These are phyloP conservation scores for Theileria equi DNA, from an alignment of 169 alveolate genomes.

Conservation along the genomic window DNA sequence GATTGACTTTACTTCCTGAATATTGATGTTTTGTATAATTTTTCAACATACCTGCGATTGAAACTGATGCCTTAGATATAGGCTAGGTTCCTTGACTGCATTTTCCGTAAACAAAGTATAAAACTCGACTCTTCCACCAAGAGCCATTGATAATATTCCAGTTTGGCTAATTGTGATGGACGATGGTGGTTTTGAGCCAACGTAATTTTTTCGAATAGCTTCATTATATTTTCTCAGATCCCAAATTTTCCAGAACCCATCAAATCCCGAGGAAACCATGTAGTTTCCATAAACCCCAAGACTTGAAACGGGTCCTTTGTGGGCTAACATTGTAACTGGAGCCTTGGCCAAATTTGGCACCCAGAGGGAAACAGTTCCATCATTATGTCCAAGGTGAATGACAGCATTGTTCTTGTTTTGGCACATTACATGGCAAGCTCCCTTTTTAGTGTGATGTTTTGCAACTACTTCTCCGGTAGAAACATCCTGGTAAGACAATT, in stretches of 20 bases:
- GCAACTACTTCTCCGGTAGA: conserved; percentile 90
- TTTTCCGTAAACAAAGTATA: conserved; percentile 33
- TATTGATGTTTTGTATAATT: conserved; percentile 14
- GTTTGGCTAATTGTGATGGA: conserved; percentile 50
- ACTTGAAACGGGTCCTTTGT: conserved; percentile 68
- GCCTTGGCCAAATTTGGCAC: conserved; percentile 88
- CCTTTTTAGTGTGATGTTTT: conserved; percentile 85
- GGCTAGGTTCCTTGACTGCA: conserved; percentile 58
- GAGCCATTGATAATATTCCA: conserved; percentile 44
- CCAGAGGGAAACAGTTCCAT: conserved; percentile 92
- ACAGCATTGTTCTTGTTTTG: conserved; percentile 88
- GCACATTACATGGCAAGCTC: conserved; percentile 85
- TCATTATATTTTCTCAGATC: conserved; percentile 86
- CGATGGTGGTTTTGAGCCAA: conserved; percentile 53
- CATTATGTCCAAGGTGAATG: conserved; percentile 87
- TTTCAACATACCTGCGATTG: conserved; percentile 32
- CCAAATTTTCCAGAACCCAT: conserved; percentile 88
- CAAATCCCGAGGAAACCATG: conserved; percentile 69
- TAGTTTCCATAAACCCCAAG: conserved; percentile 62
- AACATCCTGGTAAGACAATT: conserved; percentile 87
- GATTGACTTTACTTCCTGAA: conserved; percentile 70
- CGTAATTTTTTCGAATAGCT: conserved; percentile 16
- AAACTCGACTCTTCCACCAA: conserved; percentile 61
- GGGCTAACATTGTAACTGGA: conserved; percentile 61
- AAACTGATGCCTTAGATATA: conserved; percentile 68